A percentile compares a stretch with the other conserved stretches of the same genome.
These are phyloP conservation scores for Talaromyces proteolyticus DNA, from an alignment of 495 filamentous ascomycete species.

Conservation along the genomic window DNA sequence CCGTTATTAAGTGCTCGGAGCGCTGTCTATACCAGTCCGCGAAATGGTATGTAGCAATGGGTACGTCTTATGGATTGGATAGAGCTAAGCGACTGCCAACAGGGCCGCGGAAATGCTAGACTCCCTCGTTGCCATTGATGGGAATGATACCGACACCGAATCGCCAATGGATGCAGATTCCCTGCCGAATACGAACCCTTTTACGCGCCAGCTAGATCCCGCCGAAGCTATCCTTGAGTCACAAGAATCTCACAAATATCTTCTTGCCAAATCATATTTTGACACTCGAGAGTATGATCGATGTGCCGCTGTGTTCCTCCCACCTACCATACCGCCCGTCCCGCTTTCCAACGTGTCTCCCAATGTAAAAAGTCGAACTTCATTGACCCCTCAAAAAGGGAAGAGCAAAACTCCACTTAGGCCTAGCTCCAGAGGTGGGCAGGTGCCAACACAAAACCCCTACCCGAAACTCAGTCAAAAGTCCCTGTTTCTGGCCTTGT, in stretches of 20 bases:
- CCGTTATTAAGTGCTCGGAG: conserved; percentile 86
- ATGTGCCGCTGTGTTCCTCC: conserved; percentile 85
- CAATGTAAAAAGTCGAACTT: conserved; percentile 30
- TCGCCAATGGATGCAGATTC: conserved; percentile 50
- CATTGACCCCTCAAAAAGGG: conserved; percentile 40
- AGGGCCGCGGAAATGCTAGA: conserved; percentile 95
- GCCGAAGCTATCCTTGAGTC: conserved; percentile 73
- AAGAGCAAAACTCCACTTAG: conserved; percentile 45
- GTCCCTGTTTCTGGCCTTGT: conserved; percentile 86
- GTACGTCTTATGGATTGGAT: conserved; percentile 1
- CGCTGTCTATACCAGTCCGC: conserved; percentile 93
- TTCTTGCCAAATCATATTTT: conserved; percentile 92
- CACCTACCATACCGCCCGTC: conserved; percentile 60
- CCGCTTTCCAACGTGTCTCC: conserved; percentile 45
- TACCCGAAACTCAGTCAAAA: conserved; percentile 72
- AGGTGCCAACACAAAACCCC: conserved; percentile 23
- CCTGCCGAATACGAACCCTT: conserved; percentile 32
- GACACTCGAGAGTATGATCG: conserved; percentile 95
- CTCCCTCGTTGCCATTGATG: conserved; percentile 53
- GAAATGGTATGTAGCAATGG: conserved; percentile 74
- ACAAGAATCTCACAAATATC: conserved; percentile 72
- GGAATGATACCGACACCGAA: conserved; percentile 53
- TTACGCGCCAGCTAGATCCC: conserved; percentile 46
- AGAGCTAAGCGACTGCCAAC: background rate
- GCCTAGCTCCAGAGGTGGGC: conserved; percentile 19